A percentile compares a stretch with the other conserved stretches of the same genome.
Conservation (phyloP, 108 stramenopile species). For the Aurantiochytrium sp. region DNA sequence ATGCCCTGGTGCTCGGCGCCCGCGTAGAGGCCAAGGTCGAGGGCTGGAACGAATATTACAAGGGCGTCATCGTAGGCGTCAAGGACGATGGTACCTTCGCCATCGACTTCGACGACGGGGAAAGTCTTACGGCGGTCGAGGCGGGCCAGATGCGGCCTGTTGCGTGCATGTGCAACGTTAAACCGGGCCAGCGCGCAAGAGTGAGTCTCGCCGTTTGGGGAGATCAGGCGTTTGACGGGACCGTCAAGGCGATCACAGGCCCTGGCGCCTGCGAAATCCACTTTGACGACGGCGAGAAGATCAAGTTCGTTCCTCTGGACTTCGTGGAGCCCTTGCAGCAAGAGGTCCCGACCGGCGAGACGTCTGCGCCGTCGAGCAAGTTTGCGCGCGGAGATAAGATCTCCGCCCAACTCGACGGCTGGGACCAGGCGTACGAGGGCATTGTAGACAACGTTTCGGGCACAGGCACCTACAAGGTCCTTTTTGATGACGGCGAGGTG, state of each 20-base stretch:
- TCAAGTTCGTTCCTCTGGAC: background rate
- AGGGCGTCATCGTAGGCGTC: background rate
- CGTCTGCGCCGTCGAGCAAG: background rate
- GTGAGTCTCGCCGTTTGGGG: background rate
- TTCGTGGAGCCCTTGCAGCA: background rate
- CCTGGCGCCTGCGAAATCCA: background rate
- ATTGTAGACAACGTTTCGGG: background rate
- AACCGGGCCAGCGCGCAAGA: background rate
- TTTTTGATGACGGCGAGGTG: conserved; percentile 24
- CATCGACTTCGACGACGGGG: conserved; percentile 11
- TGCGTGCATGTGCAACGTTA: background rate
- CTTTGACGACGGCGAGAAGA: conserved; percentile 5
- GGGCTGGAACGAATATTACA: background rate
- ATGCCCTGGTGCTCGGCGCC: background rate
- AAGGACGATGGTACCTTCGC: background rate
- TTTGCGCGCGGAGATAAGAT: background rate
- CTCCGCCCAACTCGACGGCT: background rate
- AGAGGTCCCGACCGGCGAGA: background rate
- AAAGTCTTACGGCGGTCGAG: background rate
- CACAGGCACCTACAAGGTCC: background rate
- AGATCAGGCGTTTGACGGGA: background rate
- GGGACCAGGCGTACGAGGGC: background rate
- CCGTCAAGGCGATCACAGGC: background rate
- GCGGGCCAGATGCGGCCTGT: background rate
- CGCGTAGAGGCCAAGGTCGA: background rate